phyloP scores from a whole-genome alignment of 306 rosid species.

The Adenanthera pavonina region DNA sequence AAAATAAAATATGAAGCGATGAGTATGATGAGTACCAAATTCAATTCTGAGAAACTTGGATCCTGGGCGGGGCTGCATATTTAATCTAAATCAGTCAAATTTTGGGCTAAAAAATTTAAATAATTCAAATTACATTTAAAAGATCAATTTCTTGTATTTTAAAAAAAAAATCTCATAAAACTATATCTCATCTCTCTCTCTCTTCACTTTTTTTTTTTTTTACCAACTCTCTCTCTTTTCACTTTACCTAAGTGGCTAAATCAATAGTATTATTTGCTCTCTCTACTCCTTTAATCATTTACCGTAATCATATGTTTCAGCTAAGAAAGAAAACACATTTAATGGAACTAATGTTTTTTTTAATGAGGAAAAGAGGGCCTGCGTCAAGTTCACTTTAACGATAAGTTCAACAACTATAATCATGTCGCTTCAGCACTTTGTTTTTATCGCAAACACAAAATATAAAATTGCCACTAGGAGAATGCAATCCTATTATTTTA shows the following conservation, averaged over 20 bases:
- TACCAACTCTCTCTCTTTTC: neutral
- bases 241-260: neutral
- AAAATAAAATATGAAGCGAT: no score
- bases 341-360: neutral
- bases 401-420: neutral
- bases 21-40: no score
- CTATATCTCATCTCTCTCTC: neutral
- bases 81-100: no score
- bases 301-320: neutral
- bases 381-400: neutral
- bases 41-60: no score
- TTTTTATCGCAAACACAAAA: neutral
- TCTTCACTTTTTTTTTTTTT: no score
- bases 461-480: neutral
- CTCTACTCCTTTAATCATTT: neutral
- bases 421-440: neutral
- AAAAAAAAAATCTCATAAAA: no score
- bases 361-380: neutral
- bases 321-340: neutral
- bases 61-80: no score
- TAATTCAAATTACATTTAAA: no score
- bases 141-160: no score
- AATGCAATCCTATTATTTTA: no score
- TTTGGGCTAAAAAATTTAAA: no score
- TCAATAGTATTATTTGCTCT: neutral